Evolutionary conservation across 1,284 basidiomycete species (phyloP), one percentile per base, ranked within the genome.

Genomic region (Naganishia liquefaciens): DNA sequence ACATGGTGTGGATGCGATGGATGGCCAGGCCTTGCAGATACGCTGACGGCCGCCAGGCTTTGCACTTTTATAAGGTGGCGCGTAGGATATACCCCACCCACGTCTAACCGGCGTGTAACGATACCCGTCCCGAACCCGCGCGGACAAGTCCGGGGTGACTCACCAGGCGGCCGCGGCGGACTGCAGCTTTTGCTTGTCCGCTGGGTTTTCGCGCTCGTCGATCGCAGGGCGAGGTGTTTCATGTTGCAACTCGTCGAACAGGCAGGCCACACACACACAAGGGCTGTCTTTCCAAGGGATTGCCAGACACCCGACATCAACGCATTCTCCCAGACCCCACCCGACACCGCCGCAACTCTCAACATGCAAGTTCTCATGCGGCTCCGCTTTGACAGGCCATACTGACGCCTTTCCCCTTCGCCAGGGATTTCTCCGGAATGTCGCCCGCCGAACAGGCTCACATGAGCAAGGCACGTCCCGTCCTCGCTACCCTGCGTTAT

Each of bases 381-480:
- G 19, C 17, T 28, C 10, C 39, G 21, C 17, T 23, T 2, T 25
- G 21, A 54, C 19, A 9, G 21, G 23, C 21, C 17, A 28, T 3
- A 33, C 27, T 15, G 17, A 52, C 13, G 33, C 30, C 21, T 19
- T 33, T 13, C 17, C 23, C 44, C 47, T 13, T 9, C 33, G 3
- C 33, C 6, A 93, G 93, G 91, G 91, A 93, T 79, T 89, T 93
- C 76, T 91, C 89, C 70, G 82, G 85, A 71, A 86, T 93, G 81
- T 92, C 87, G 79, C 76, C 85, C 50, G 86, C 89, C 72, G 91
- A 93, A 78, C 91, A 93, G 84, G 89, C 89, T 27, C 90, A 92
- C 77, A 90, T 94, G 88, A 87, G 85, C 66, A 89, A 76, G 69
- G 68, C 61, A 28, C 30, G 57, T 30, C n/a, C 42, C 10, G 28